Evolutionary conservation across 345 rosid species (phyloP), one percentile per base, ranked within the genome.

Genomic region (Orychophragmus violaceus): DNA sequence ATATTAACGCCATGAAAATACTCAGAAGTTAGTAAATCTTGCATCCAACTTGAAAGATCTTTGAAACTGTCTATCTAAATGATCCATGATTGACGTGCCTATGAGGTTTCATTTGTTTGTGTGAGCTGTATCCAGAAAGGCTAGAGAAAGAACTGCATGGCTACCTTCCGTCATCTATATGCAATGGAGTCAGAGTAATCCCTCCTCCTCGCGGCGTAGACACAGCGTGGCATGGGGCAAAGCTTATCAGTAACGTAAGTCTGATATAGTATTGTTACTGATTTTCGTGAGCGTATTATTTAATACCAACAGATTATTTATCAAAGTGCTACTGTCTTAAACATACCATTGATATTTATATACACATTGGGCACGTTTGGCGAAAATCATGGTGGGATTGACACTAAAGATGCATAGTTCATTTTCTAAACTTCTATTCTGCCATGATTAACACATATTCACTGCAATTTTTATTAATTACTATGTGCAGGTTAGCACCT

Each of bases 151-250:
- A 93, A 85, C 78, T 93, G 62, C 81, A 59, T 5, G 85, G 27
- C 57, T 73, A 78, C 61, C 84, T 90, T 70, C 73, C 89, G 8
- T 72, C 94, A 22, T 71, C 87, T 49, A 67, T 79, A 5, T 58
- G 81, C 62, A 83, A 74, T 51, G 92, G 92, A 68, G 60, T 87
- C 59, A 84, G 73, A 82, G 92, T 90, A 60, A 55, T 87, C 63
- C 83, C 88, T 49, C 90, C 96, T 73, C 83, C 96, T 32, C 60
- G 76, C 8, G 90, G 92, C 27, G 87, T 77, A 10, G 86, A 93
- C 70, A 72, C 89, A 30, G 84, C 95, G 16, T 93, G 98, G 98
- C 88, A 80, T 35, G 97, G 98, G 33, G 97, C 91, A 21, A 93
- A 93, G 81, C 83, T 82, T 37, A 74, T 90, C 39, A 78, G 87